These are phyloP conservation scores for Amanita rubescens DNA, from an alignment of 768 basidiomycete species.

Conservation along the genomic window DNA sequence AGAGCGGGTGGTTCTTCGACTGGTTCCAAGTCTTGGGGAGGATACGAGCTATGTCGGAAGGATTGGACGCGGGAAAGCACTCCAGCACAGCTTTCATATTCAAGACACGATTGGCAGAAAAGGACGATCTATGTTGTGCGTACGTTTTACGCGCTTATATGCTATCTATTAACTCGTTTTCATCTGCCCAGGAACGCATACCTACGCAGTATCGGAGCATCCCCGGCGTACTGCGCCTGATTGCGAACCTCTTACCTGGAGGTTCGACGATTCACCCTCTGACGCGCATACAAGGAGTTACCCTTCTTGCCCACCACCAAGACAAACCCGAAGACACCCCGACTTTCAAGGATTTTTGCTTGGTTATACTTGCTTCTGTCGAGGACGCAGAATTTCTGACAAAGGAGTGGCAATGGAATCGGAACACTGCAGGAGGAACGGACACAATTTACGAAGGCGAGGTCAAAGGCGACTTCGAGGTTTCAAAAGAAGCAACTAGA, in stretches of 20 bases:
- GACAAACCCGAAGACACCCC: slow-evolving; percentile 49
- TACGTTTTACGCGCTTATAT: neutral
- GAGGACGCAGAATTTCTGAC: slow-evolving; percentile 37
- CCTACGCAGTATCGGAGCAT: slow-evolving; percentile 47
- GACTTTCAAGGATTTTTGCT: slow-evolving; percentile 69
- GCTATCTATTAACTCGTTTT: neutral
- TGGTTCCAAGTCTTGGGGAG: slow-evolving; percentile 22
- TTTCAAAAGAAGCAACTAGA: slow-evolving; percentile 36
- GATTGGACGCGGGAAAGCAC: slow-evolving; percentile 27
- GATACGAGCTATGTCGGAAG: slow-evolving; percentile 60
- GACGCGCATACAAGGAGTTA: slow-evolving; percentile 41
- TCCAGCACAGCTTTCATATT: slow-evolving; percentile 15
- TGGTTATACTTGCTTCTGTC: slow-evolving; percentile 44
- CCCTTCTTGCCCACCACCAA: slow-evolving; percentile 55
- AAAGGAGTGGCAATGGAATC: slow-evolving; percentile 57
- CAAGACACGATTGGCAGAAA: slow-evolving; percentile 50
- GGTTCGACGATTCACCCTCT: slow-evolving; percentile 4
- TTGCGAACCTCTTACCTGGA: slow-evolving; percentile 26
- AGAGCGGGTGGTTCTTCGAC: slow-evolving; percentile 9
- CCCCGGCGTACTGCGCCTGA: slow-evolving; percentile 41
- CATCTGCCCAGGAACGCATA: slow-evolving; percentile 56
- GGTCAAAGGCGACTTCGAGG: slow-evolving; percentile 25
- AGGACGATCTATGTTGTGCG: slow-evolving; percentile 61
- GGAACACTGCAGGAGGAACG: slow-evolving; percentile 3
- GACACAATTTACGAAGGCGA: neutral